Evolutionary conservation across 345 rosid genomes (phyloP), one percentile per base, ranked within the genome.

Genomic region (Eutrema yunnanense): DNA sequence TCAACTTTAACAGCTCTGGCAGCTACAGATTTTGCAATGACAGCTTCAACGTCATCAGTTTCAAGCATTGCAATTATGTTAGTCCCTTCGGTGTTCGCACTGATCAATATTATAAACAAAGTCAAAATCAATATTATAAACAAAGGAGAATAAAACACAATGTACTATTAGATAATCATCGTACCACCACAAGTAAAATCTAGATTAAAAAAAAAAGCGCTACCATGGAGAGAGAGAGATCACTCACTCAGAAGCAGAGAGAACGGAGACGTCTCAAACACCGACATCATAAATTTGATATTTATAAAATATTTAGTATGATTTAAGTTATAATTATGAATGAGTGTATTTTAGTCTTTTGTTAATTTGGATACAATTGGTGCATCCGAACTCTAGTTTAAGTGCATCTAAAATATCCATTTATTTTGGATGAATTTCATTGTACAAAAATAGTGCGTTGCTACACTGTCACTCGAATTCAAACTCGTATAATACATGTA

Each of bases 1-100:
- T 81, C 86, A 38, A 81, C 89, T 0, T 82, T 81, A 1, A 79
- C 81, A 14, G 87, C 96, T 48, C 98, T 96, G 1, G 86, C 98
- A 13, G 30, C 60, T 10, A 92, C 89, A 1, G 96, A 89, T 84
- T 85, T 85, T 8, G 82, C 67, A 0, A 95, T 19, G 2, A 92
- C 96, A 13, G 82, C 85, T 2, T 82, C 94, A 26, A 87, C 22
- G 22, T 22, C 22, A 22, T 22, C 22, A 1, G 22, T 22, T 22
- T 22, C 22, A 1, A 22, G 22, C 1, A 22, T 22, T 22, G 22
- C 22, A 22, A 1, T 22, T 22, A 22, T 87, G 63, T 88, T 84
- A 12, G 75, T 72, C 8, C 2, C 83, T 22, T 22, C 22, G 0
- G 52, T 60, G 67, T 86, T 88, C 26, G 9, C 78, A 26, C 88